Evolutionary conservation across 805 yeast species (phyloP).

Genomic region (Nakazawaea anatomiae): DNA sequence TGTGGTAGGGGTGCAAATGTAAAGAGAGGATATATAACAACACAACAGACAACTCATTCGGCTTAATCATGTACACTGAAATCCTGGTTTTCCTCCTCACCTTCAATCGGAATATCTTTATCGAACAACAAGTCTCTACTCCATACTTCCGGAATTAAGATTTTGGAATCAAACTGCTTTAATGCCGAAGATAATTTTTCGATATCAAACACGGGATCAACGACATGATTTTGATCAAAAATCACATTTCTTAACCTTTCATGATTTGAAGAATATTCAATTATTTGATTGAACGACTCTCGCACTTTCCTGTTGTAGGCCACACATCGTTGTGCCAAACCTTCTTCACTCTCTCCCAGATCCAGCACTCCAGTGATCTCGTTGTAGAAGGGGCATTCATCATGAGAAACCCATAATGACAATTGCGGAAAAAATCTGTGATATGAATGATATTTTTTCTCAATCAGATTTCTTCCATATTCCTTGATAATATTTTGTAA

Average conservation of each 20-base stretch:
- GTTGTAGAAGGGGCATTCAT: conserved; percentile 13
- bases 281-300: not conserved
- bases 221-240: not conserved
- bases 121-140: conserved; percentile 1
- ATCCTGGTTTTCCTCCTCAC: not conserved
- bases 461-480: conserved; percentile 19
- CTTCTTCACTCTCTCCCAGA: not conserved
- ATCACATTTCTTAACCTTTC: not conserved
- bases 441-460: conserved; percentile 14
- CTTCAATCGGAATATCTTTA: not conserved
- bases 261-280: not conserved
- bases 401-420: conserved; percentile 19
- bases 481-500: conserved; percentile 31
- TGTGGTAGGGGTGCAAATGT: no score
- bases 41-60: not conserved
- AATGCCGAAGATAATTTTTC: not conserved
- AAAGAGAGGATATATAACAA: no score
- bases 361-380: not conserved
- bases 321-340: conserved; percentile 1
- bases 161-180: not conserved
- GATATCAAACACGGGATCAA: not conserved
- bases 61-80: not conserved
- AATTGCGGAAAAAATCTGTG: conserved; percentile 19
- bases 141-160: conserved; percentile 6
- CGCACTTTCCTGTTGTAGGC: not conserved